phyloP scores from a whole-genome alignment of 257 asterid species.

The Capsicum pubescens region DNA sequence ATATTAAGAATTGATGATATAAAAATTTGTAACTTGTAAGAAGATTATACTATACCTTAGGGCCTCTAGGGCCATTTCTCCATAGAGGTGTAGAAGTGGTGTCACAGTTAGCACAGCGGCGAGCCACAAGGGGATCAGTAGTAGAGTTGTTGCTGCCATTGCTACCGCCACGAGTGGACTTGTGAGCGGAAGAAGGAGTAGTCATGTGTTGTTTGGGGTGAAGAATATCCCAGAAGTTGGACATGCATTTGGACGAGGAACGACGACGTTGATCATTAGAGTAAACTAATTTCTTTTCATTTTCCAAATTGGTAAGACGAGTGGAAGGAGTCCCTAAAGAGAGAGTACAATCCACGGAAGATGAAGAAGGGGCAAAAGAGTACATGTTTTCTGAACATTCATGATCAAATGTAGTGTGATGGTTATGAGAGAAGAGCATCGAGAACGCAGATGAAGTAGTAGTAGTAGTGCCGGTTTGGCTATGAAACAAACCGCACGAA shows the following conservation, averaged over 20 bases:
- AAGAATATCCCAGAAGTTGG: conserved; percentile 76
- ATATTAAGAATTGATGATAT: no score
- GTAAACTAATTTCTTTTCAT: not conserved
- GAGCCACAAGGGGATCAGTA: conserved; percentile 63
- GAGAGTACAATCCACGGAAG: conserved; percentile 92
- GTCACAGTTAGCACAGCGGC: conserved; percentile 96
- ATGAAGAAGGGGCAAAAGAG: conserved; percentile 42
- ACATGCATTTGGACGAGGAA: conserved; percentile 49
- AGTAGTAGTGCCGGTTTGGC: conserved; percentile 38
- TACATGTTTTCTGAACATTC: conserved; percentile 53
- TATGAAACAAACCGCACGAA: conserved; percentile 54
- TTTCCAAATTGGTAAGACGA: conserved; percentile 45
- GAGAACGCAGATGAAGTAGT: conserved; percentile 58
- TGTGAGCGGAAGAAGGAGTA: conserved; percentile 38
- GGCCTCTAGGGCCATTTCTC: conserved; percentile 95
- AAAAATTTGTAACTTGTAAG: no score
- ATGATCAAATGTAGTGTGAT: conserved; percentile 22
- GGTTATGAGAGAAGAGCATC: conserved; percentile 58
- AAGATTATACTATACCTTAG: conserved; percentile 51
- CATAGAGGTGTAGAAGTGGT: conserved; percentile 96
- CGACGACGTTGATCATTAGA: conserved; percentile 59
- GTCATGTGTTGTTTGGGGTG: conserved; percentile 46
- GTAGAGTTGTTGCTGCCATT: conserved; percentile 25
- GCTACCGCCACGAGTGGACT: conserved; percentile 49
- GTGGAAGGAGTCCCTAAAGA: conserved; percentile 91